Conservation (phyloP, 257 asterid genomes). For the Solanum etuberosum region DNA sequence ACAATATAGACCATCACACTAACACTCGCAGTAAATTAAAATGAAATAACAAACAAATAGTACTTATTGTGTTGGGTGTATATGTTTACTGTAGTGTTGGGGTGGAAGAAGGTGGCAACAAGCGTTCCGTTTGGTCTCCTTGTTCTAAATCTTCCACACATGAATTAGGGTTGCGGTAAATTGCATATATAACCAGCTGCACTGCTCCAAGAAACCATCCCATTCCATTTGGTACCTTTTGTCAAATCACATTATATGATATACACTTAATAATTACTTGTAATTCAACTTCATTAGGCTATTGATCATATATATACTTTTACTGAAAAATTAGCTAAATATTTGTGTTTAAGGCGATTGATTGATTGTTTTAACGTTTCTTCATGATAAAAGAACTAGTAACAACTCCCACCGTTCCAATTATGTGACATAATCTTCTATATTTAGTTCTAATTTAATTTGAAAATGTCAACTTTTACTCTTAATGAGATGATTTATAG, state of each 20-base stretch:
- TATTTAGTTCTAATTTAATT: neutral
- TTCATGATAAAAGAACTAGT: neutral
- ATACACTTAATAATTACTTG: neutral
- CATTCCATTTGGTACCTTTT: conserved; percentile 52
- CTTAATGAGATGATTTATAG: neutral
- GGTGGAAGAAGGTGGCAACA: conserved; percentile 20
- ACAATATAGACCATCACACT: neutral
- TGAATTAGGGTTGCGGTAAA: conserved; percentile 23
- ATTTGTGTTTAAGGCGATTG: neutral
- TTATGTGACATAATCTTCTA: neutral
- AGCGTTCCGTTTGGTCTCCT: conserved; percentile 12
- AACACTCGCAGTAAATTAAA: neutral
- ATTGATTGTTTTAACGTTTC: neutral
- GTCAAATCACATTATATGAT: neutral
- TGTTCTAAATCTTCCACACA: conserved; percentile 18
- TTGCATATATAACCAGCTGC: conserved; percentile 44
- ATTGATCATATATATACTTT: too few species aligned
- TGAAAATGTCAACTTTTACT: neutral
- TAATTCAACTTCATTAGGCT: neutral
- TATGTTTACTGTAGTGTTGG: neutral
- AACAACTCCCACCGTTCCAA: neutral
- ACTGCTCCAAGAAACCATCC: conserved; percentile 42
- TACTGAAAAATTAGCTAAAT: too few species aligned
- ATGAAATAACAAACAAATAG: neutral
- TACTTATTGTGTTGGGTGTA: neutral